Evolutionary conservation across 352 stramenopile genomes (phyloP).

Genomic region (Pythium oligandrum): DNA sequence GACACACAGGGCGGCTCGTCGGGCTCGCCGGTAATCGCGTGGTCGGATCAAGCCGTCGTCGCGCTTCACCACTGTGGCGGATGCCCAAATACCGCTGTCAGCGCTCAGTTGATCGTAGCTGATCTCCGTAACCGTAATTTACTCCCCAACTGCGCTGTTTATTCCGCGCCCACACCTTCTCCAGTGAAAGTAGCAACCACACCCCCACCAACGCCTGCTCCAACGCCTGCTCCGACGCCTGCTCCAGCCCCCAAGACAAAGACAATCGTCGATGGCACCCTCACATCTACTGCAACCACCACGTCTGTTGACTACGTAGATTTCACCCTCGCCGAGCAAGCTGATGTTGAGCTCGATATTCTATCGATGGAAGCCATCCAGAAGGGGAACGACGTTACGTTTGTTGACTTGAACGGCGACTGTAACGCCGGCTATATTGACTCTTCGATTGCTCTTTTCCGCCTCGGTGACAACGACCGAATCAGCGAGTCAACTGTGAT

Average conservation of each 20-base stretch:
- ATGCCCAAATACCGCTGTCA: constrained; percentile 72
- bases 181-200: constrained; percentile 9
- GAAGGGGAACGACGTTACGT: constrained; percentile 17
- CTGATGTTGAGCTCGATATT: constrained; percentile 54
- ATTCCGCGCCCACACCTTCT: constrained; percentile 6
- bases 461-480: constrained; percentile 13
- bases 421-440: constrained; percentile 70
- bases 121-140: constrained; percentile 39
- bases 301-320: constrained; percentile 68
- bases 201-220: constrained; percentile 3
- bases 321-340: constrained; percentile 32
- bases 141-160: constrained; percentile 39
- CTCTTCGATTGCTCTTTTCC: constrained; percentile 56
- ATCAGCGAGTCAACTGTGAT: constrained; percentile 21
- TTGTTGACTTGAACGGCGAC: constrained; percentile 58
- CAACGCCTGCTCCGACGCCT: constrained; percentile 3
- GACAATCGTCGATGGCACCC: constrained; percentile 49
- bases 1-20: constrained; percentile 73
- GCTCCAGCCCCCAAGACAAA: constrained; percentile 7
- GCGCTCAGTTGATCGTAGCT: constrained; percentile 52
- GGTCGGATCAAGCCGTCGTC: constrained; percentile 53
- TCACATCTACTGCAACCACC: constrained; percentile 44
- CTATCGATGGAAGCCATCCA: constrained; percentile 52
- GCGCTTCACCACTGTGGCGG: constrained; percentile 73
- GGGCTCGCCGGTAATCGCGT: constrained; percentile 57